Evolutionary conservation across 257 asterid genomes (phyloP).

Genomic region (Fraxinus cuspidata): DNA sequence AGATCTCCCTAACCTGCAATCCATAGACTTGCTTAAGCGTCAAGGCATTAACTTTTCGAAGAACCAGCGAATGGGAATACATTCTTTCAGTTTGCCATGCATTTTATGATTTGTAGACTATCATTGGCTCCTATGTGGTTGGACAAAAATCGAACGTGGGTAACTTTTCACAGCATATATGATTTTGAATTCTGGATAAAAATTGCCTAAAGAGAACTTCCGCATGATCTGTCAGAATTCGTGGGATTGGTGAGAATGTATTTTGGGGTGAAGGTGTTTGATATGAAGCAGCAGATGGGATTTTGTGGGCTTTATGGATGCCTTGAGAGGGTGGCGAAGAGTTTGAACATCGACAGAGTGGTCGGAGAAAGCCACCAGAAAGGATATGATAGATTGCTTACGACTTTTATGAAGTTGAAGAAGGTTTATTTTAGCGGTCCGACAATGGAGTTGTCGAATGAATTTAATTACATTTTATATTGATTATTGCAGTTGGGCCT

Average conservation of each 20-base stretch:
- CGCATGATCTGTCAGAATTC: background rate
- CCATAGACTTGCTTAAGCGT: conserved; percentile 15
- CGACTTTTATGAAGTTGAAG: background rate
- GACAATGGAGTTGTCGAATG: too few relatives aligned
- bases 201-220: conserved; percentile 9
- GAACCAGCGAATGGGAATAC: conserved; percentile 18
- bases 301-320: conserved; percentile 20
- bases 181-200: conserved; percentile 30
- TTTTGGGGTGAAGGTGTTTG: conserved; percentile 30
- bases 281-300: conserved; percentile 27
- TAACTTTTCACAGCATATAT: conserved; percentile 35
- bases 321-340: conserved; percentile 25
- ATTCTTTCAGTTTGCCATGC: background rate
- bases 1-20: conserved; percentile 22
- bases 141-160: conserved; percentile 25
- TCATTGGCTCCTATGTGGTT: background rate
- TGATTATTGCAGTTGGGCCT: background rate
- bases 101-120: background rate
- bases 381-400: conserved; percentile 28
- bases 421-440: background rate
- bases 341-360: conserved; percentile 18
- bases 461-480: background rate
- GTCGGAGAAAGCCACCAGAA: conserved; percentile 38
- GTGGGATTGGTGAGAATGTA: background rate
- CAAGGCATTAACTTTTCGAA: conserved; percentile 27